Evolutionary conservation across 2,329 filamentous ascomycete genomes (phyloP).

Genomic region (Nigrospora osmanthi): DNA sequence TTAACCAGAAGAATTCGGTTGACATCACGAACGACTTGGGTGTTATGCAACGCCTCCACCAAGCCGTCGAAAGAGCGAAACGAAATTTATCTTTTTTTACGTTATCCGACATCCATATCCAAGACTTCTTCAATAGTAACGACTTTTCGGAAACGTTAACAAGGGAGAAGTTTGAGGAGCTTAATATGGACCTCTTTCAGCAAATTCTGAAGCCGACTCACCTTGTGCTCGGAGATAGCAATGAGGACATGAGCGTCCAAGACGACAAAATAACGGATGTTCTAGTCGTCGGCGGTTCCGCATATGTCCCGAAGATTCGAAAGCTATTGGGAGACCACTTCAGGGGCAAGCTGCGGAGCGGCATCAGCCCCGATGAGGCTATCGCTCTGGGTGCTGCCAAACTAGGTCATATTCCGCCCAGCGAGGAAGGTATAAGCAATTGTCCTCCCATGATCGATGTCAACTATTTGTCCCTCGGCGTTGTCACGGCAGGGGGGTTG

Average conservation of each 20-base stretch:
- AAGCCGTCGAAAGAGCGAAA: constrained; percentile 99
- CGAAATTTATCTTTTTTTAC: constrained; percentile 91
- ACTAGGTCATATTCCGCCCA: constrained; percentile 89
- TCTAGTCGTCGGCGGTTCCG: constrained; percentile 95
- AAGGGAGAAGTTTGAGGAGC: constrained; percentile 97
- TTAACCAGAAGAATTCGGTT: constrained; percentile 96
- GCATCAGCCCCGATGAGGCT: constrained; percentile 98
- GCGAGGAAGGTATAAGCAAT: constrained; percentile 86
- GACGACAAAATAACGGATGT: constrained; percentile 59
- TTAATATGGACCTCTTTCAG: constrained; percentile 99
- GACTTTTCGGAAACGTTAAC: constrained; percentile 98
- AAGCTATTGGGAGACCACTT: constrained; percentile 94
- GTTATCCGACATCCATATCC: constrained; percentile 91
- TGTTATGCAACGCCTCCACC: constrained; percentile 99
- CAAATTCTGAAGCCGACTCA: constrained; percentile 98
- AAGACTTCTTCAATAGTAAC: constrained; percentile 92
- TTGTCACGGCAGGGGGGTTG: constrained; percentile 93
- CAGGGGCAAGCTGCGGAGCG: constrained; percentile 89
- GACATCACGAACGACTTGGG: constrained; percentile 92
- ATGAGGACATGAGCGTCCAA: constrained; percentile 91
- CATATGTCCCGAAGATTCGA: constrained; percentile 98
- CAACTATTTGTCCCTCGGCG: constrained; percentile 92
- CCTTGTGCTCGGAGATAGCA: constrained; percentile 96
- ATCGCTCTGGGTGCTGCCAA: constrained; percentile 96
- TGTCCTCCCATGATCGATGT: too few species aligned